Conservation (phyloP, 2,329 filamentous ascomycete genomes). For the Aspergillus aculeatinus region DNA sequence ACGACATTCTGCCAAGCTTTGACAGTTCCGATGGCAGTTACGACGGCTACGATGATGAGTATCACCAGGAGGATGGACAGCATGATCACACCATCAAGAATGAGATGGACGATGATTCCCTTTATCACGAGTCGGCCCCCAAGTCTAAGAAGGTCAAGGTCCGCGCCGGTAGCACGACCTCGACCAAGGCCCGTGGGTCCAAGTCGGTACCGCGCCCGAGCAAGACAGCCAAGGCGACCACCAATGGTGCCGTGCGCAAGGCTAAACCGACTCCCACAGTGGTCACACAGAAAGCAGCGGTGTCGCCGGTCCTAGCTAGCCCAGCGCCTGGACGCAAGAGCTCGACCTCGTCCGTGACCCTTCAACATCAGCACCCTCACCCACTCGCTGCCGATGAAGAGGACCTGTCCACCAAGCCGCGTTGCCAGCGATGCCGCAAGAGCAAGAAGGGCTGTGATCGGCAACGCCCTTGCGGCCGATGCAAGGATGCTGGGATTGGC, state of each 20-base stretch:
- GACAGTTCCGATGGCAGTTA: constrained; percentile 62
- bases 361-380: constrained; percentile 62
- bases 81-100: constrained; percentile 55
- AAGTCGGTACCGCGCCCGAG: constrained; percentile 31
- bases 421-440: constrained; percentile 97
- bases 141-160: constrained; percentile 55
- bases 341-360: constrained; percentile 59
- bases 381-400: constrained; percentile 71
- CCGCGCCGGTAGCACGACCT: constrained; percentile 39
- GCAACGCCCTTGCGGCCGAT: constrained; percentile 90
- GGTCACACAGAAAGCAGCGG: constrained; percentile 43
- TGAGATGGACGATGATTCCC: constrained; percentile 49
- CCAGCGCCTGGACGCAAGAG: constrained; percentile 55
- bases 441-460: constrained; percentile 99
- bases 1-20: constrained; percentile 56
- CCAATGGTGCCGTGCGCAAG: constrained; percentile 38
- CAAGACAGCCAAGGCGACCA: constrained; percentile 38
- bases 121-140: constrained; percentile 40
- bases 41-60: constrained; percentile 56
- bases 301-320: constrained; percentile 31
- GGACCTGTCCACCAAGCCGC: constrained; percentile 89
- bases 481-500: constrained; percentile 91
- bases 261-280: constrained; percentile 30
- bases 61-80: constrained; percentile 54
- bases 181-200: constrained; percentile 29